A percentile compares a stretch with the other conserved stretches of the same genome.
Evolutionary conservation across 2,329 filamentous ascomycete species (phyloP).

Genomic region (Botrytis paeoniae): DNA sequence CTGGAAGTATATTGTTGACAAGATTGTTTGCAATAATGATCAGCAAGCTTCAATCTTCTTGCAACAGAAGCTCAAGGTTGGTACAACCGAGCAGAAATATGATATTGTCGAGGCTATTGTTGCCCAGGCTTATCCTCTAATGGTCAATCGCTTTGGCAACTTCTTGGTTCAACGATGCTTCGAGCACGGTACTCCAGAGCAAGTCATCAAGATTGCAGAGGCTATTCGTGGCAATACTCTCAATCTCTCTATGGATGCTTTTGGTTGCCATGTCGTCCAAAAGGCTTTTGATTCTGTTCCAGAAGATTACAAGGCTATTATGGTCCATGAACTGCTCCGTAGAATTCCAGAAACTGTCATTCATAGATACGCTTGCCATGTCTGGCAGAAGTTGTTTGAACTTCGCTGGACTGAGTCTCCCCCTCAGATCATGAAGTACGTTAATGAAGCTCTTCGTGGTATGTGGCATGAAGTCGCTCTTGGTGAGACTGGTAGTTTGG

Average conservation of each 20-base stretch:
- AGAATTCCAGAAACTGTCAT: constrained; percentile 97
- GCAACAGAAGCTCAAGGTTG: constrained; percentile 97
- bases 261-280: constrained; percentile 96
- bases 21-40: constrained; percentile 98
- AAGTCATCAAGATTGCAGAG: constrained; percentile 91
- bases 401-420: constrained; percentile 92
- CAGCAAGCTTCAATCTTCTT: constrained; percentile 98
- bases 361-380: constrained; percentile 96
- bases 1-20: constrained; percentile 99
- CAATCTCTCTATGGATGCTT: constrained; percentile 95
- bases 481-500: constrained; percentile 93
- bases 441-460: constrained; percentile 88
- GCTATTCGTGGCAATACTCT: constrained; percentile 92
- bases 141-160: constrained; percentile 98
- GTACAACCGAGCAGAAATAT: constrained; percentile 91
- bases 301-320: constrained; percentile 95
- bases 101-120: constrained; percentile 97
- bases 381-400: constrained; percentile 99
- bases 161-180: constrained; percentile 98
- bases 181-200: constrained; percentile 92
- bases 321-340: constrained; percentile 96
- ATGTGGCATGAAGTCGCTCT: constrained; percentile 99
- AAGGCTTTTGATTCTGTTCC: constrained; percentile 98
- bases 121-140: constrained; percentile 87
- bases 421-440: constrained; percentile 97